Percentiles rank a stretch among this genome's conserved stretches.
Evolutionary conservation across 2,329 filamentous ascomycete species (phyloP).

Genomic region (Ophiobolus disseminans): DNA sequence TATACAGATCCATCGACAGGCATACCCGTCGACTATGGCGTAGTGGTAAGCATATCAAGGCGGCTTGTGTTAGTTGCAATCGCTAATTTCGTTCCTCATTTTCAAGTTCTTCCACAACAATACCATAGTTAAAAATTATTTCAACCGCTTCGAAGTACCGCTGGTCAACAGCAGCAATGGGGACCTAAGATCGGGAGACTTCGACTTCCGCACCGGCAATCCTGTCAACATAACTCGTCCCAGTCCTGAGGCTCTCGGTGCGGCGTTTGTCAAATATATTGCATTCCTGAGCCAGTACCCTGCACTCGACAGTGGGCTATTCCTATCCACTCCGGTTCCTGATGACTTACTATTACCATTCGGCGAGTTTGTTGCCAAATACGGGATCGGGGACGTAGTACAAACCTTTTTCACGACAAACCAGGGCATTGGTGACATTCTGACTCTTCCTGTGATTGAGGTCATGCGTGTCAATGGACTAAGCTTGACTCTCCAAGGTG

Average conservation of each 20-base stretch:
- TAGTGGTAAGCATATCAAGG: no score
- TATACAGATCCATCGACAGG: slow-evolving; percentile 50
- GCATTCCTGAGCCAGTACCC: slow-evolving; percentile 29
- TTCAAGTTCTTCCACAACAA: slow-evolving; percentile 49
- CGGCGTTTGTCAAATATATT: slow-evolving; percentile 28
- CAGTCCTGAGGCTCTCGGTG: slow-evolving; percentile 5
- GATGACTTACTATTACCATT: slow-evolving; percentile 59
- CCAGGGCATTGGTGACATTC: slow-evolving; percentile 45
- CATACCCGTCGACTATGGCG: slow-evolving; percentile 45
- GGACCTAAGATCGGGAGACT: slow-evolving; percentile 2
- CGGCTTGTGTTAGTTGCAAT: no score
- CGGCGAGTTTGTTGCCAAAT: slow-evolving; percentile 58
- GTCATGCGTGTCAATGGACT: slow-evolving; percentile 10
- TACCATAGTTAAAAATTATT: slow-evolving; percentile 43
- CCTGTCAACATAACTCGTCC: slow-evolving; percentile 1
- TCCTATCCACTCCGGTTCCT: slow-evolving; percentile 54
- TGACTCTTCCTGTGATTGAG: slow-evolving; percentile 51
- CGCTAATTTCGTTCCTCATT: no score
- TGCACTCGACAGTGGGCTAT: slow-evolving; percentile 49
- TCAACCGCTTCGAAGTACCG: slow-evolving; percentile 16
- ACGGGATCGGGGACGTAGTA: slow-evolving; percentile 54
- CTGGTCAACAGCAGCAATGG: background rate
- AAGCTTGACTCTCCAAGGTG: slow-evolving; percentile 3
- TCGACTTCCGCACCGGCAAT: slow-evolving; percentile 43
- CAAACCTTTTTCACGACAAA: slow-evolving; percentile 38